Percentiles rank a stretch among this genome's conserved stretches.
Evolutionary conservation across 768 basidiomycete species (phyloP).

Genomic region (Kwoniella dendrophila): DNA sequence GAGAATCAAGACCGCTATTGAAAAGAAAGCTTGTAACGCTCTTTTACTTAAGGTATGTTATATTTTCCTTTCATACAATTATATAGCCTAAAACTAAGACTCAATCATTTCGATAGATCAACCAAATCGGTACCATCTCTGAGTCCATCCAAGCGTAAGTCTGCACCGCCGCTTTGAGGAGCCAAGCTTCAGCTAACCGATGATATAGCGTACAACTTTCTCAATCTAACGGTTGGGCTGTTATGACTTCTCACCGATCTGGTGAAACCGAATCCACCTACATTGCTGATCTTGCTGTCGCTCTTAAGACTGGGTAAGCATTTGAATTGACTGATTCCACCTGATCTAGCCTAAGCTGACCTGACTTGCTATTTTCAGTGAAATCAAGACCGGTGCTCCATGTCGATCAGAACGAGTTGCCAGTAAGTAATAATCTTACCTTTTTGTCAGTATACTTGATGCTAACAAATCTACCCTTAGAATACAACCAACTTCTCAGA

Average conservation of each 20-base stretch:
- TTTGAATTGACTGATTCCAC: background rate
- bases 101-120: slow-evolving; percentile 63
- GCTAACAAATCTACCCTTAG: slow-evolving; percentile 23
- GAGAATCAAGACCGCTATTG: slow-evolving; percentile 97
- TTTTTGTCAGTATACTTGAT: background rate
- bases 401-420: slow-evolving; percentile 89
- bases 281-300: slow-evolving; percentile 94
- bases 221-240: slow-evolving; percentile 95
- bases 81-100: background rate
- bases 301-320: slow-evolving; percentile 62
- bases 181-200: slow-evolving; percentile 16
- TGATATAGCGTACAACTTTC: slow-evolving; percentile 80
- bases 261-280: slow-evolving; percentile 98
- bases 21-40: slow-evolving; percentile 99
- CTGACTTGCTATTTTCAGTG: slow-evolving; percentile 64
- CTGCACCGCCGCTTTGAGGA: too few species aligned
- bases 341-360: background rate
- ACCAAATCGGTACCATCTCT: slow-evolving; percentile 98
- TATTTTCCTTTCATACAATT: background rate
- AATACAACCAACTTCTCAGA: slow-evolving; percentile 56
- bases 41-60: slow-evolving; percentile 78
- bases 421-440: slow-evolving; percentile 27
- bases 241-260: slow-evolving; percentile 99
- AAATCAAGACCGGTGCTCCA: slow-evolving; percentile 99
- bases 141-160: slow-evolving; percentile 74